Evolutionary conservation across 2,329 filamentous ascomycete genomes (phyloP).

Genomic region (Curvularia verruculosa): DNA sequence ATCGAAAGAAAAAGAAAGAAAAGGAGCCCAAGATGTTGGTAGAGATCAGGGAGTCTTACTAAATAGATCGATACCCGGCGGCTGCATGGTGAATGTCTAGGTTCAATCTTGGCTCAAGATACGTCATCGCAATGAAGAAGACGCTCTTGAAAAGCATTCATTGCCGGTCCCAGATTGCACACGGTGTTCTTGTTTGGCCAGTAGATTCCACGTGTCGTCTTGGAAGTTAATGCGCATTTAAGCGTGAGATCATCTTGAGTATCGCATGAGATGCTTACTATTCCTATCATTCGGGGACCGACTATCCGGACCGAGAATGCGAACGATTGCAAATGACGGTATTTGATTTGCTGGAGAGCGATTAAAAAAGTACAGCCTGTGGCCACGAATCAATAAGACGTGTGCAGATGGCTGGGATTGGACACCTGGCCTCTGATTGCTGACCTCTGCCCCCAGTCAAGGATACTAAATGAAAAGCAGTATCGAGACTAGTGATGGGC

Average conservation of each 20-base stretch:
- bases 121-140: background rate
- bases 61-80: background rate
- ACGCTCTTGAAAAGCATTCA: background rate
- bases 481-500: conserved; percentile 36
- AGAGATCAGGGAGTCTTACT: background rate
- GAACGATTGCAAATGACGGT: background rate
- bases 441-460: conserved; percentile 4
- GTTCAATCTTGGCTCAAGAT: background rate
- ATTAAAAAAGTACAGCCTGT: background rate
- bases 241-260: background rate
- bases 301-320: background rate
- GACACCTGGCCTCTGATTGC: conserved; percentile 38
- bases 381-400: background rate
- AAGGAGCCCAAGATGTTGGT: background rate
- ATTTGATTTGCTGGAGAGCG: background rate
- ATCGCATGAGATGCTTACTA: background rate
- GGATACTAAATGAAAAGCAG: conserved; percentile 12
- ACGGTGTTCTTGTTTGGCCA: background rate
- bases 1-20: background rate
- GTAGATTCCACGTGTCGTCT: conserved; percentile 1
- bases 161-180: background rate
- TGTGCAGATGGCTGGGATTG: background rate
- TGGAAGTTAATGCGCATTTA: background rate
- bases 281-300: background rate
- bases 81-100: background rate